phyloP scores from a whole-genome alignment of 768 basidiomycete genomes.

The Suillus sp. region DNA sequence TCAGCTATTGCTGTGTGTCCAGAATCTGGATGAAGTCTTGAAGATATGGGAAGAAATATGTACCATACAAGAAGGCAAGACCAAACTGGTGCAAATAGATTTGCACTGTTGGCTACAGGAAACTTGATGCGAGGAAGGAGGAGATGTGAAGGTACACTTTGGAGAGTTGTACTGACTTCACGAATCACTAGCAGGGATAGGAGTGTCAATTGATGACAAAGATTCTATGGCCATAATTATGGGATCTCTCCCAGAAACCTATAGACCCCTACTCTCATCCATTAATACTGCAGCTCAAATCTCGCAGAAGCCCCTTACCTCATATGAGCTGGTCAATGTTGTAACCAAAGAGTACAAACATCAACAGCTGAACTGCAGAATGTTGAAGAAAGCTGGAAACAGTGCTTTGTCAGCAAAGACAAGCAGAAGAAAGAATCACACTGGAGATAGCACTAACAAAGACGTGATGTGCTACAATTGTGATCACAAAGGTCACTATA shows the following conservation, averaged over 20 bases:
- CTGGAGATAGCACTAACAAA: no score
- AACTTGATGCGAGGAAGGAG: not conserved
- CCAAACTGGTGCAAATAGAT: not conserved
- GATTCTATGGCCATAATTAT: not conserved
- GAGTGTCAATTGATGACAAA: not conserved
- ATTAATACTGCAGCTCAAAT: not conserved
- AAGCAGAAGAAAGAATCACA: no score
- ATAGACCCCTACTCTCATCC: not conserved
- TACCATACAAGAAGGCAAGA: not conserved
- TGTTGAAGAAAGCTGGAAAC: not conserved
- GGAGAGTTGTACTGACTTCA: not conserved
- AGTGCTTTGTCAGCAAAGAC: not conserved
- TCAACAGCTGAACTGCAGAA: not conserved
- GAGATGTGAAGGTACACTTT: not conserved
- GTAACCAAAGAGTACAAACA: not conserved
- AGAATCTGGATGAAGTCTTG: no score
- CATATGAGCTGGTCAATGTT: not conserved
- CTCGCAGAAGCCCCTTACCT: not conserved
- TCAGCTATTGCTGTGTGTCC: no score
- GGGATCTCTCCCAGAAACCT: not conserved
- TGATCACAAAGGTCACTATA: no score
- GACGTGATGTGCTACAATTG: no score
- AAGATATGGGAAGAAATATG: no score
- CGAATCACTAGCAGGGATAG: not conserved
- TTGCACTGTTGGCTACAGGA: not conserved